Evolutionary conservation across 768 basidiomycete genomes (phyloP).

Genomic region (Russula ochroleuca): DNA sequence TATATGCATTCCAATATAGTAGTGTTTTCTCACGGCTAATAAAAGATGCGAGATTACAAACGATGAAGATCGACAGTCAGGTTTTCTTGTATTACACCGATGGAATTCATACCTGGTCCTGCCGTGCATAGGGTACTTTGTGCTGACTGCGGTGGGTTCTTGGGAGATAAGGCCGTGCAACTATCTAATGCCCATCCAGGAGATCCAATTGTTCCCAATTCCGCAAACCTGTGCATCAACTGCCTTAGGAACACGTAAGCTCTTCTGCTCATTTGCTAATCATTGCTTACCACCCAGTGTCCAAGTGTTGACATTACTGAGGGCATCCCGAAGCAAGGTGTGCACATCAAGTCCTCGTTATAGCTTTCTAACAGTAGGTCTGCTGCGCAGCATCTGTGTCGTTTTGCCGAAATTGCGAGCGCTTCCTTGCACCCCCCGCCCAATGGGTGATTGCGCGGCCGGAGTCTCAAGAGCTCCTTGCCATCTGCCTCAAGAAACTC

Average conservation of each 20-base stretch:
- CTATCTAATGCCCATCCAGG: constrained; percentile 40
- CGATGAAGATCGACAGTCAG: neutral
- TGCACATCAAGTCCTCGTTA: constrained; percentile 25
- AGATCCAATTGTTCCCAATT: constrained; percentile 85
- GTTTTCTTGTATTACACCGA: neutral
- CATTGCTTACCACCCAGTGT: neutral
- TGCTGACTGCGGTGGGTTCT: constrained; percentile 72
- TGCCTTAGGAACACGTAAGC: constrained; percentile 84
- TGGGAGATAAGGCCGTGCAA: neutral
- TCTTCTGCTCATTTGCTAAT: neutral
- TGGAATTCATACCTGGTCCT: constrained; percentile 77
- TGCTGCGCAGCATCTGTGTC: constrained; percentile 67
- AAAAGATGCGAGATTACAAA: constrained; percentile 5
- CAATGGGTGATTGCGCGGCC: constrained; percentile 83
- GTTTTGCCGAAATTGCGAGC: constrained; percentile 94
- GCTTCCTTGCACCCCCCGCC: constrained; percentile 86
- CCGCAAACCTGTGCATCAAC: constrained; percentile 85
- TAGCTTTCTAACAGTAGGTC: neutral
- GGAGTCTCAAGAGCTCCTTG: constrained; percentile 89
- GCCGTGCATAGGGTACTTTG: constrained; percentile 81
- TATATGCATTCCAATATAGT: neutral
- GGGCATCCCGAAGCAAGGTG: constrained; percentile 93
- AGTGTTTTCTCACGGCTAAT: constrained; percentile 7
- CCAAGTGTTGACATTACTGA: constrained; percentile 92
- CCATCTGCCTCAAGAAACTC: constrained; percentile 91